Evolutionary conservation across 2,329 filamentous ascomycete species (phyloP).

Genomic region (Talaromyces sp.): DNA sequence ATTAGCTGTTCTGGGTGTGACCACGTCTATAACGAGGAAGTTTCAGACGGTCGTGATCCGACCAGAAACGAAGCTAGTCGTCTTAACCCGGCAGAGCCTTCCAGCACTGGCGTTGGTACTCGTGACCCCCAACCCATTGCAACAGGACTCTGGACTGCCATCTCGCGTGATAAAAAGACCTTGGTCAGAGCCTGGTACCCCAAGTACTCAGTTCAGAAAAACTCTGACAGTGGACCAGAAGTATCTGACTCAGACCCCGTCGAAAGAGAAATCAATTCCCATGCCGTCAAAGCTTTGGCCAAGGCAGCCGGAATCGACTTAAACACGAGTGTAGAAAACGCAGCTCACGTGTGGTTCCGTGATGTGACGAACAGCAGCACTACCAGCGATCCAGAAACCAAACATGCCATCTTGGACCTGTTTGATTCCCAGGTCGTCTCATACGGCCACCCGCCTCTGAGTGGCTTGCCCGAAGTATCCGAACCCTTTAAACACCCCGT

Average conservation of each 20-base stretch:
- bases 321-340: slow-evolving; percentile 64
- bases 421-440: slow-evolving; percentile 37
- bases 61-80: not conserved
- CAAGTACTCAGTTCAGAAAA: slow-evolving; percentile 33
- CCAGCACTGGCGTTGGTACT: slow-evolving; percentile 17
- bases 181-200: slow-evolving; percentile 68
- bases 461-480: slow-evolving; percentile 27
- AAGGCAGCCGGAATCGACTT: slow-evolving; percentile 56
- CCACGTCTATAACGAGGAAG: slow-evolving; percentile 81
- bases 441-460: slow-evolving; percentile 35
- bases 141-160: slow-evolving; percentile 34
- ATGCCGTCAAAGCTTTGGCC: slow-evolving; percentile 57
- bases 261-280: slow-evolving; percentile 47
- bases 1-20: slow-evolving; percentile 69
- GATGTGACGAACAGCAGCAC: slow-evolving; percentile 26
- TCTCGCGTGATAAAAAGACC: slow-evolving; percentile 55
- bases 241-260: slow-evolving; percentile 22
- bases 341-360: slow-evolving; percentile 49
- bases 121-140: slow-evolving; percentile 27
- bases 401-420: slow-evolving; percentile 28
- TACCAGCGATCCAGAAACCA: slow-evolving; percentile 1
- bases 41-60: slow-evolving; percentile 50
- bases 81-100: slow-evolving; percentile 15
- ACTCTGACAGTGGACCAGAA: slow-evolving; percentile 3
- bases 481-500: slow-evolving; percentile 25